phyloP scores from a whole-genome alignment of 306 rosid genomes.

The Castanea crenata region DNA sequence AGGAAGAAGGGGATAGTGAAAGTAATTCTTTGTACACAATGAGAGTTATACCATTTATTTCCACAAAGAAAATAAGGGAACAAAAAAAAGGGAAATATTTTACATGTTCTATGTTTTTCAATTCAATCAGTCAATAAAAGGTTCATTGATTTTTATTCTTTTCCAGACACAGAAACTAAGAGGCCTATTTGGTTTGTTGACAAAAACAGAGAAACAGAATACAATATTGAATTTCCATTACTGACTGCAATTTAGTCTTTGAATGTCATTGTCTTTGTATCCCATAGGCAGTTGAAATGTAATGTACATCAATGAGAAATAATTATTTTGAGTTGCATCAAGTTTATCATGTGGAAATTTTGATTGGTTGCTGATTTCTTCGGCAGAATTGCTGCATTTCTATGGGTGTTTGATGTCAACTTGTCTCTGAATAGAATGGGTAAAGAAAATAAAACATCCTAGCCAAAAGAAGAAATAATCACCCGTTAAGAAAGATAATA shows the following conservation, averaged over 20 bases:
- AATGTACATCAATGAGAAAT: background rate
- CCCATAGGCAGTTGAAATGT: background rate
- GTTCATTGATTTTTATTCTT: background rate
- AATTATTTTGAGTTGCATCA: background rate
- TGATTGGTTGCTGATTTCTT: too few relatives aligned
- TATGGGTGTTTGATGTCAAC: background rate
- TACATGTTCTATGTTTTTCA: constrained; percentile 8
- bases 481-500: too few relatives aligned
- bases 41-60: constrained; percentile 19
- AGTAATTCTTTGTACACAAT: constrained; percentile 15
- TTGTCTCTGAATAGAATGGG: background rate
- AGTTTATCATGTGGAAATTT: background rate
- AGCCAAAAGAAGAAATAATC: background rate
- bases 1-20: background rate
- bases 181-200: background rate
- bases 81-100: constrained; percentile 6
- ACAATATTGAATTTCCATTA: background rate
- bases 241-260: background rate
- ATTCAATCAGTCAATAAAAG: constrained; percentile 11
- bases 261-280: background rate
- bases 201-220: background rate
- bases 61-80: constrained; percentile 11
- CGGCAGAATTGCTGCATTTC: too few relatives aligned
- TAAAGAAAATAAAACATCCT: background rate
- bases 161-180: background rate